phyloP scores from a whole-genome alignment of 805 yeast genomes.

The Crinitomyces ghanaensis region DNA sequence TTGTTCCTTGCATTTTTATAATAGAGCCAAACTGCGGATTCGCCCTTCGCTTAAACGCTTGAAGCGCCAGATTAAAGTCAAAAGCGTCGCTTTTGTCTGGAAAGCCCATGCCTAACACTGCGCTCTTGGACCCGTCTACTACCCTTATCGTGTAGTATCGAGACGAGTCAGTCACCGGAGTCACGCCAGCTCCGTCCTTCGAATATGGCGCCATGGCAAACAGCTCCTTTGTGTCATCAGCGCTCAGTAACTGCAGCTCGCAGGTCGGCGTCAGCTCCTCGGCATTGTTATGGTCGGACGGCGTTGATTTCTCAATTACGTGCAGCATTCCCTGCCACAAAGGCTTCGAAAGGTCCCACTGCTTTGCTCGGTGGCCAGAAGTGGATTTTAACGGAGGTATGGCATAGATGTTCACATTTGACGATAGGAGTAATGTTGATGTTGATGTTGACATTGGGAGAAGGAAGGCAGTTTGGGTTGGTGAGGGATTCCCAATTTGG shows the following conservation, averaged over 20 bases:
- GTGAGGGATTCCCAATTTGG: too few species aligned
- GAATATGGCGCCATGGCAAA: slow-evolving; percentile 30
- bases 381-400: slow-evolving; percentile 22
- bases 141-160: slow-evolving; percentile 28
- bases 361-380: slow-evolving; percentile 19
- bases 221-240: slow-evolving; percentile 24
- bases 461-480: too few species aligned
- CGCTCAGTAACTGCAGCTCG: slow-evolving; percentile 22
- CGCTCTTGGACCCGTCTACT: slow-evolving; percentile 24
- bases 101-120: slow-evolving; percentile 34
- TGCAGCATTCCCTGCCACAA: slow-evolving; percentile 28
- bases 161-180: slow-evolving; percentile 24
- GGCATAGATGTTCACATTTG: slow-evolving; percentile 19
- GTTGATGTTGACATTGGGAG: too few species aligned
- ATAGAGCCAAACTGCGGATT: too few species aligned
- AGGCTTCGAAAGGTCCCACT: slow-evolving; percentile 27
- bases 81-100: slow-evolving; percentile 25
- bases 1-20: too few species aligned
- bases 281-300: slow-evolving; percentile 6
- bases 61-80: slow-evolving; percentile 30
- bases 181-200: slow-evolving; percentile 23
- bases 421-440: slow-evolving; percentile 13
- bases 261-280: slow-evolving; percentile 10
- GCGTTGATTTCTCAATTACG: slow-evolving; percentile 23
- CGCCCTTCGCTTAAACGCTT: slow-evolving; percentile 22